Evolutionary conservation across 805 yeast genomes (phyloP).

Genomic region (Barnettozyma populi): DNA sequence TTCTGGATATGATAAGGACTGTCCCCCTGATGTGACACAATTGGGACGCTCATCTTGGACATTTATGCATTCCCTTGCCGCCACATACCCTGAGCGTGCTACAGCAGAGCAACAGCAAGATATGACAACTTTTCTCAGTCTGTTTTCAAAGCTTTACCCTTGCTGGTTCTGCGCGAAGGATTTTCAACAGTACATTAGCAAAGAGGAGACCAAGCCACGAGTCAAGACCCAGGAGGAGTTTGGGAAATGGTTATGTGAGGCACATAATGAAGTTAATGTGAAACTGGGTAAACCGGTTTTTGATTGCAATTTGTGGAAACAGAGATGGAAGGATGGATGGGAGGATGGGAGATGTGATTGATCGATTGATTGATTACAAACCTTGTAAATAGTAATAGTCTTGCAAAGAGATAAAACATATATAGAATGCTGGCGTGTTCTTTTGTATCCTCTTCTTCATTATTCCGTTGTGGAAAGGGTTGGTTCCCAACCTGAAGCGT

Average conservation of each 20-base stretch:
- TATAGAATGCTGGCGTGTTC: not conserved
- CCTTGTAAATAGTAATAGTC: not conserved
- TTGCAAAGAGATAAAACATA: no score
- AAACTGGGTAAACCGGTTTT: conserved; percentile 83
- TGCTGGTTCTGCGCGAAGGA: conserved; percentile 93
- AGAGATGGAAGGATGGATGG: conserved; percentile 96
- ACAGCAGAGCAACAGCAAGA: conserved; percentile 56
- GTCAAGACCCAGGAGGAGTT: conserved; percentile 68
- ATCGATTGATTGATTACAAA: not conserved
- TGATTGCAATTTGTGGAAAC: conserved; percentile 85
- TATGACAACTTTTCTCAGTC: conserved; percentile 58
- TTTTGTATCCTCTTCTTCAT: not conserved
- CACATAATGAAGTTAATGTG: conserved; percentile 88
- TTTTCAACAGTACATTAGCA: conserved; percentile 55
- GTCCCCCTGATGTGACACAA: conserved; percentile 82
- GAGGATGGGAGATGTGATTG: conserved; percentile 47
- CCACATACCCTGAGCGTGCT: conserved; percentile 76
- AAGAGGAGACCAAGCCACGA: conserved; percentile 43
- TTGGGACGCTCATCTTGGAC: conserved; percentile 92
- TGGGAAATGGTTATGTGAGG: conserved; percentile 89
- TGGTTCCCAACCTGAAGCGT: no score
- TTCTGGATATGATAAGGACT: conserved; percentile 38
- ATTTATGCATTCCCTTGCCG: conserved; percentile 83
- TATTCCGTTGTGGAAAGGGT: no score
- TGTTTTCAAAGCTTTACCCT: conserved; percentile 81